Percentiles rank a stretch among this genome's conserved stretches.
Evolutionary conservation across 1,284 basidiomycete species (phyloP).

Genomic region (Leccinum ponderosum): DNA sequence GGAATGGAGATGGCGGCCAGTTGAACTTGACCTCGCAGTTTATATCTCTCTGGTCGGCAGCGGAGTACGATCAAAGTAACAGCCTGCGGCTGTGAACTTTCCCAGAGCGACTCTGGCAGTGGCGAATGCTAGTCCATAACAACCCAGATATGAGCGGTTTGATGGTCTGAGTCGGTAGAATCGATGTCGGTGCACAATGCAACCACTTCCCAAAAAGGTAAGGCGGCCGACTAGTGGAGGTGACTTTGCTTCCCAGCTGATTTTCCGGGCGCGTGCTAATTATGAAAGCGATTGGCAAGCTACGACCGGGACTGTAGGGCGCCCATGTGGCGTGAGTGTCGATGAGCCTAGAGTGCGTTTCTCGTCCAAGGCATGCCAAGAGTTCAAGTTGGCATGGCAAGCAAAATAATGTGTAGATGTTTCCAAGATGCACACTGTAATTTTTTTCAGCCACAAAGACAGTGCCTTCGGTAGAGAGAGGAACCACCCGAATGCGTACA

Average conservation of each 20-base stretch:
- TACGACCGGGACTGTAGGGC: neutral
- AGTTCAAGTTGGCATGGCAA: neutral
- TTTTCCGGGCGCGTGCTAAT: neutral
- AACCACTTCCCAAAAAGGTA: neutral
- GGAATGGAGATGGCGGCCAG: neutral
- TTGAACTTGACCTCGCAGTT: constrained; percentile 1
- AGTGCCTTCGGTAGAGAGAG: neutral
- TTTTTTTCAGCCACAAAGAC: neutral
- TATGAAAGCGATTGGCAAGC: neutral
- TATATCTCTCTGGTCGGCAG: constrained; percentile 3
- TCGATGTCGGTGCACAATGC: neutral
- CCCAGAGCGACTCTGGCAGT: neutral
- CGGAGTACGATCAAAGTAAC: neutral
- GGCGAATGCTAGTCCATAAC: neutral
- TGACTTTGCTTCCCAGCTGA: neutral
- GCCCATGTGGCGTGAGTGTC: neutral
- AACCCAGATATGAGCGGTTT: neutral
- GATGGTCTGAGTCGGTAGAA: neutral
- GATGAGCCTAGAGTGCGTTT: neutral
- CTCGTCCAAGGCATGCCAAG: neutral
- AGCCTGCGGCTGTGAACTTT: constrained; percentile 1
- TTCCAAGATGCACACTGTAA: neutral
- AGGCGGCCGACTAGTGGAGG: neutral
- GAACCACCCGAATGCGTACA: neutral
- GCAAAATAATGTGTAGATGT: neutral